Conservation (phyloP, 2,329 filamentous ascomycete genomes). For the Neofusicoccum umdonicola region DNA sequence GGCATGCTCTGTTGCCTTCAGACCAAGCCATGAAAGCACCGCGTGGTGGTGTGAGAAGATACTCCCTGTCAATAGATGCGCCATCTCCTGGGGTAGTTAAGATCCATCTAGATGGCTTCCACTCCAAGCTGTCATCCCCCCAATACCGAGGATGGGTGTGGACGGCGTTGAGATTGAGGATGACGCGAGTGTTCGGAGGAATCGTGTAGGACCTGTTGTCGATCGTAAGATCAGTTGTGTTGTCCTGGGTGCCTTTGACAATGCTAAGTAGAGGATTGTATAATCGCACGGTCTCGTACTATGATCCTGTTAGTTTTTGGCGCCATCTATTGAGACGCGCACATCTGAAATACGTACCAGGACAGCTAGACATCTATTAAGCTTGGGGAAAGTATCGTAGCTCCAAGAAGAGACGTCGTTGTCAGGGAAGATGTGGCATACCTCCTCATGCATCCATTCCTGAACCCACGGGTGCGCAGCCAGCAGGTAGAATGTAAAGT, state of each 20-base stretch:
- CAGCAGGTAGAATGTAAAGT: conserved; percentile 44
- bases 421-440: conserved; percentile 23
- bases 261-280: conserved; percentile 35
- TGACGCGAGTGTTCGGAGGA: conserved; percentile 19
- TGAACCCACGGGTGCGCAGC: conserved; percentile 47
- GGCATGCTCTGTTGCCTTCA: too few species aligned
- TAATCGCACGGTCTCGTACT: conserved; percentile 46
- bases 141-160: conserved; percentile 27
- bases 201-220: conserved; percentile 7
- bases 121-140: too few species aligned
- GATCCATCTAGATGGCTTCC: too few species aligned
- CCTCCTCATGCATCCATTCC: conserved; percentile 46
- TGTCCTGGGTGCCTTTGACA: conserved; percentile 28
- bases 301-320: too few species aligned
- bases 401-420: conserved; percentile 30
- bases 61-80: too few species aligned
- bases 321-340: not conserved
- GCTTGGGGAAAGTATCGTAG: conserved; percentile 39
- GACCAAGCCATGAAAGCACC: too few species aligned
- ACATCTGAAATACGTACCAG: conserved; percentile 17
- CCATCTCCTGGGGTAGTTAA: too few species aligned
- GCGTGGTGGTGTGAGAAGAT: too few species aligned
- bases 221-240: not conserved
- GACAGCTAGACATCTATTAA: conserved; percentile 42
- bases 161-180: conserved; percentile 25